Conservation (phyloP, 1,284 basidiomycete genomes). For the Cutaneotrichosporon daszewskae region DNA sequence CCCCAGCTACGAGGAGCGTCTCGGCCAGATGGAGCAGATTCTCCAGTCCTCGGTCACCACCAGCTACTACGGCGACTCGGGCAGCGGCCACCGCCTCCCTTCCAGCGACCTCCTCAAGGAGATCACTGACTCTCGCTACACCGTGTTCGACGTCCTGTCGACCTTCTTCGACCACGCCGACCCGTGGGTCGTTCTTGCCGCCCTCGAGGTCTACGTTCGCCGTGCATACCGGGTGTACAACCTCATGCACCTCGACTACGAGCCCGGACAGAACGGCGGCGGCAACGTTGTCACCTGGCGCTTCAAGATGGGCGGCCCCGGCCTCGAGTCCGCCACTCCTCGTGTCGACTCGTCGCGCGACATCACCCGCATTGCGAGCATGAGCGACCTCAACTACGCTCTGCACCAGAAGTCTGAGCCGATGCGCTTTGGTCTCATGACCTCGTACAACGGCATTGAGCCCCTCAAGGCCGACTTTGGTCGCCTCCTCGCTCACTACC, state of each 20-base stretch:
- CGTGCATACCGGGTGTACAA: constrained; percentile 90
- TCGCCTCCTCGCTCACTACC: constrained; percentile 57
- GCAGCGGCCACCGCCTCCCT: constrained; percentile 62
- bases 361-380: constrained; percentile 66
- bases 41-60: constrained; percentile 81
- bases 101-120: constrained; percentile 83
- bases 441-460: constrained; percentile 73
- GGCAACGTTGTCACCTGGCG: constrained; percentile 83
- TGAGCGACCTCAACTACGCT: constrained; percentile 88
- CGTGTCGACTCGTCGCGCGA: constrained; percentile 54
- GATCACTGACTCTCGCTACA: constrained; percentile 91
- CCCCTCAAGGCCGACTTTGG: constrained; percentile 69
- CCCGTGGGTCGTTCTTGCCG: constrained; percentile 78
- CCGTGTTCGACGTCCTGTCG: constrained; percentile 94
- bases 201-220: constrained; percentile 92
- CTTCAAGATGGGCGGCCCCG: constrained; percentile 78
- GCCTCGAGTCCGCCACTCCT: constrained; percentile 77
- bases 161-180: constrained; percentile 89
- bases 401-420: constrained; percentile 79
- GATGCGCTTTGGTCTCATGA: constrained; percentile 77
- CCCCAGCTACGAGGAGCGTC: constrained; percentile 93
- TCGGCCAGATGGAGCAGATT: constrained; percentile 88
- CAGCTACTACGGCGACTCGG: constrained; percentile 82
- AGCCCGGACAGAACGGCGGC: constrained; percentile 76
- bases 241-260: constrained; percentile 85